Evolutionary conservation across 768 basidiomycete species (phyloP), one percentile per base, ranked within the genome.

Genomic region (Auriscalpium vulgare): DNA sequence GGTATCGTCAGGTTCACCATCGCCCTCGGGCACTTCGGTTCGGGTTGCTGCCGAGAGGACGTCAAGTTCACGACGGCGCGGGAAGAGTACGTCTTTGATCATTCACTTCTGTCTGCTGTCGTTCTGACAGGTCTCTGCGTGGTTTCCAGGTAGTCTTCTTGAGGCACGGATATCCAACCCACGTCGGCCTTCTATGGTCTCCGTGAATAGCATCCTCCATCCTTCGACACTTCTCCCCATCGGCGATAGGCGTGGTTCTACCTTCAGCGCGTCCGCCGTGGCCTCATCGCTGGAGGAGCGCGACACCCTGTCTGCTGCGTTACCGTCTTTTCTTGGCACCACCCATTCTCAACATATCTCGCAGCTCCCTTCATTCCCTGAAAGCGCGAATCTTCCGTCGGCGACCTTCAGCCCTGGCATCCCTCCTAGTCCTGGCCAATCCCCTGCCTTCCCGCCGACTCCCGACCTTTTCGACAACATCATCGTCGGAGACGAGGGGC

Each of bases 401-500:
- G 9, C 52, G 10, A 21, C 38, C 36, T 47, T 34, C n/a, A 57
- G 34, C 37, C 21, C 38, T 19, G n/a, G 35, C 35, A 36, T 47
- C 16, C 37, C 43, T 21, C 46, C 7, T 43, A 5, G 19, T 4
- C 29, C 29, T 7, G 29, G 29, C 29, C 29, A 29, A 29, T 56
- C 45, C 3, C 21, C 48, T 17, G 49, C 37, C 11, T 37, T 38
- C 8, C 57, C 47, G 34, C n/a, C 37, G 1, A 61, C 56, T n/a
- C 59, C 56, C 4, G 61, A 62, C 29, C 37, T 51, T 4, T 54
- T 60, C 23, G 61, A 62, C 38, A 13, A 54, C 46, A 47, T 61
- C 23, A 23, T 61, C 10, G 23, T 61, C 8, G 4, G 29, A 4
- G 2, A 29, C 29, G 48, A 53, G 16, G 46, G 48, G 16, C 51